Evolutionary conservation across 1,284 basidiomycete species (phyloP).

Genomic region (Gastroboletus turbinatus): DNA sequence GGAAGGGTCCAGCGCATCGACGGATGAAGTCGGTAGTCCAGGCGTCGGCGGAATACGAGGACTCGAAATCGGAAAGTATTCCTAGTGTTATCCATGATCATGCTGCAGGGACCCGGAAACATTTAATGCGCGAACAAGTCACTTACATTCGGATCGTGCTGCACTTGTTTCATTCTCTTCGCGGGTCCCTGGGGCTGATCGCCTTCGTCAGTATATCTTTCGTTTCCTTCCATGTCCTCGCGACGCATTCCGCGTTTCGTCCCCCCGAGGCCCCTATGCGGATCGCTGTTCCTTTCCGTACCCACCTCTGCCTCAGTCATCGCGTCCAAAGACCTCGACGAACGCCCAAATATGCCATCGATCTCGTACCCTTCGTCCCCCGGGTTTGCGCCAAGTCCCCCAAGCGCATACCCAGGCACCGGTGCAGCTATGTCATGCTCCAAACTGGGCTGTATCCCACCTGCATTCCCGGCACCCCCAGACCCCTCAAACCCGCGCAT

Average conservation of each 20-base stretch:
- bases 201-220: conserved; percentile 2
- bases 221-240: conserved; percentile 15
- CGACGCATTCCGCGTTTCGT: conserved; percentile 15
- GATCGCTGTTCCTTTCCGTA: conserved; percentile 1
- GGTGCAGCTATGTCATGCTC: conserved; percentile 17
- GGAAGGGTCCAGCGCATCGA: conserved; percentile 7
- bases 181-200: conserved; percentile 4
- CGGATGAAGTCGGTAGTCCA: neutral
- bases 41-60: conserved; percentile 21
- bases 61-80: conserved; percentile 26
- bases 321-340: conserved; percentile 8
- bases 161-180: conserved; percentile 19
- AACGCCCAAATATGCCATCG: conserved; percentile 6
- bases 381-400: neutral
- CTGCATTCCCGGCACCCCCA: neutral
- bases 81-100: conserved; percentile 11
- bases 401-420: conserved; percentile 14
- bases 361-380: neutral
- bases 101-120: neutral
- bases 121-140: neutral
- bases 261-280: neutral
- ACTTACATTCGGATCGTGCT: conserved; percentile 21
- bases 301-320: conserved; percentile 8
- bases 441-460: conserved; percentile 1
- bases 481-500: conserved; percentile 22